phyloP scores from a whole-genome alignment of 805 yeast genomes.

The Blastobotrys peoriensis region DNA sequence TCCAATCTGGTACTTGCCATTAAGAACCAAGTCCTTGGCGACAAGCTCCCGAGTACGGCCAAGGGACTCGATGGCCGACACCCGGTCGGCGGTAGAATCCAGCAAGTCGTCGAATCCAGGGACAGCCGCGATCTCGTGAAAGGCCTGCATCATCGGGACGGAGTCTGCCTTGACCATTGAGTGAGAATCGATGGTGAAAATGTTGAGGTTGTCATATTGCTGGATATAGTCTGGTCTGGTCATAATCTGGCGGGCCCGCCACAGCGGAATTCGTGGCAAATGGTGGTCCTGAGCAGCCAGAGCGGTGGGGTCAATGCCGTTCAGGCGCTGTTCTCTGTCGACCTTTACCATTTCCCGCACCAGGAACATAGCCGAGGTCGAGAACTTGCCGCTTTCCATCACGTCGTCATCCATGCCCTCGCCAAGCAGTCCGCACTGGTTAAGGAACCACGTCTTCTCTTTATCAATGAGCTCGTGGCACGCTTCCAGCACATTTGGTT shows the following conservation, averaged over 20 bases:
- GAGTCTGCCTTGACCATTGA: conserved; percentile 72
- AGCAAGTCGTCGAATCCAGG: conserved; percentile 66
- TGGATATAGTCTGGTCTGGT: conserved; percentile 78
- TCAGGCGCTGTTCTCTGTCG: conserved; percentile 37
- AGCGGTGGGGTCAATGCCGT: conserved; percentile 20
- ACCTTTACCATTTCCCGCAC: conserved; percentile 67
- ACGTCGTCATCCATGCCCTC: conserved; percentile 83
- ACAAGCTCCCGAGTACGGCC: conserved; percentile 74
- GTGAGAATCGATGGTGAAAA: conserved; percentile 71
- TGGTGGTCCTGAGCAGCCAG: conserved; percentile 37
- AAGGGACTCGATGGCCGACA: conserved; percentile 68
- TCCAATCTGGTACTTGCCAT: conserved; percentile 23
- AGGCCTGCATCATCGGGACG: conserved; percentile 86
- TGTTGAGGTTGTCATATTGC: conserved; percentile 64
- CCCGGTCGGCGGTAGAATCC: conserved; percentile 59
- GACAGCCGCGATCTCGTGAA: conserved; percentile 65
- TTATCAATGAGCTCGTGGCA: conserved; percentile 67
- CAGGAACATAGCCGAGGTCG: conserved; percentile 65
- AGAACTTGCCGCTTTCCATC: conserved; percentile 74
- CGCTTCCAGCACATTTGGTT: conserved; percentile 39
- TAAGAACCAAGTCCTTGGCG: conserved; percentile 54
- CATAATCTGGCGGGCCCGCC: conserved; percentile 83
- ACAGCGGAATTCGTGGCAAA: conserved; percentile 68
- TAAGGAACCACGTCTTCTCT: conserved; percentile 80
- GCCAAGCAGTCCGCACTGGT: conserved; percentile 75